A percentile compares a stretch with the other conserved stretches of the same genome.
These are phyloP conservation scores for Vigna radiata DNA, from an alignment of 306 rosid species.

Conservation along the genomic window DNA sequence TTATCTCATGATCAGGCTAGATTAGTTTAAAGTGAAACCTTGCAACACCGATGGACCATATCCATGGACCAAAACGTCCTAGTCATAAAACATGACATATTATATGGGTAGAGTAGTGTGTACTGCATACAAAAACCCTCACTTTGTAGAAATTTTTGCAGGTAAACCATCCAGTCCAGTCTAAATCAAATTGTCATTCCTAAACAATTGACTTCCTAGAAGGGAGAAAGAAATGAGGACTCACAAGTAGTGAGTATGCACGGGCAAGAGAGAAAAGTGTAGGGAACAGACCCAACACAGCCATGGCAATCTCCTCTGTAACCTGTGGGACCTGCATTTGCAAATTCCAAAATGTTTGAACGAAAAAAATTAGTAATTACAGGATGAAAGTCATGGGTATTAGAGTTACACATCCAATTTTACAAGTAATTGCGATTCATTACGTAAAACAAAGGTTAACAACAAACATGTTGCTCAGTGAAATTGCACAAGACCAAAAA, in stretches of 20 bases:
- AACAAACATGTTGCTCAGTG: background rate
- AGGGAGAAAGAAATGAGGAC: slow-evolving; percentile 47
- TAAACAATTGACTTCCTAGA: slow-evolving; percentile 5
- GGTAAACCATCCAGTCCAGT: background rate
- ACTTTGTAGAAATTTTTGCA: background rate
- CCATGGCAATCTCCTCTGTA: slow-evolving; percentile 93
- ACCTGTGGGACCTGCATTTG: slow-evolving; percentile 89
- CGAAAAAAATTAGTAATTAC: background rate
- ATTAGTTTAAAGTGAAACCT: no score
- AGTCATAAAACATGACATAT: background rate
- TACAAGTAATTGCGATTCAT: slow-evolving; percentile 8
- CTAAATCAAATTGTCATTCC: background rate
- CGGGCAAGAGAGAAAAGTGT: slow-evolving; percentile 79
- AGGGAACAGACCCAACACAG: slow-evolving; percentile 85
- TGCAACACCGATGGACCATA: no score
- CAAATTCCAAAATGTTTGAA: slow-evolving; percentile 9
- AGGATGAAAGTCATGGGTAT: background rate
- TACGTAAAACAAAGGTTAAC: background rate
- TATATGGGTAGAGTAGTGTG: background rate
- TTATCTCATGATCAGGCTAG: no score
- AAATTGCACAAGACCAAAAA: slow-evolving; percentile 14
- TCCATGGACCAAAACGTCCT: no score
- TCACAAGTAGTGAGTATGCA: slow-evolving; percentile 76
- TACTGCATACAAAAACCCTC: background rate
- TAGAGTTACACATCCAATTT: slow-evolving; percentile 33